A percentile compares a stretch with the other conserved stretches of the same genome.
phyloP scores from a whole-genome alignment of 129 eudicot species.

The Dittrichia graveolens region DNA sequence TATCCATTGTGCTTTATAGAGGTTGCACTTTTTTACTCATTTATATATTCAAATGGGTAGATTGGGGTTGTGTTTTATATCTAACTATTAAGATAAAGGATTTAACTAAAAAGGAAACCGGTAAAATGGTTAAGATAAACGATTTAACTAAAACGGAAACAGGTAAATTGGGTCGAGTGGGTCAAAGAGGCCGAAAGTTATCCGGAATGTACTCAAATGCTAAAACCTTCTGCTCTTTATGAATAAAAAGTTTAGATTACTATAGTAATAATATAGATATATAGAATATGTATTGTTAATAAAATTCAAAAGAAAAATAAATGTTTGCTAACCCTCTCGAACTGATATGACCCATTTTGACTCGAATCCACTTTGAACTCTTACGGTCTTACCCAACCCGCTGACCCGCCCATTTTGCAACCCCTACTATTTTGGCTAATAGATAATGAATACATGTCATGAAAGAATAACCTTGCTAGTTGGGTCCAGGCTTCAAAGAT shows the following conservation, averaged over 20 bases:
- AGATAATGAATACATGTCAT: background rate
- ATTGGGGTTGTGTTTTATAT: background rate
- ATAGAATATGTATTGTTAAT: background rate
- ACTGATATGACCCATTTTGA: background rate
- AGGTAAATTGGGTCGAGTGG: background rate
- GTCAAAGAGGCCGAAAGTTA: background rate
- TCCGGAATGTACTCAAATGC: background rate
- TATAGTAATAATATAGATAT: background rate
- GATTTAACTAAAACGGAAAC: background rate
- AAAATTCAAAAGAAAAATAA: background rate
- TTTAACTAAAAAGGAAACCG: background rate
- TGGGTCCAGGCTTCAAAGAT: too few relatives aligned
- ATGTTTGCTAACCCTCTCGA: background rate
- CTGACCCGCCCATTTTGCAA: background rate
- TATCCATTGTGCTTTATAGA: background rate
- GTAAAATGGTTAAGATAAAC: background rate
- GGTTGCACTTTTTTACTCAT: background rate
- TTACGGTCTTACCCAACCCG: slow-evolving; percentile 14
- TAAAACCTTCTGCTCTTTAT: background rate
- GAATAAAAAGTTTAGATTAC: background rate
- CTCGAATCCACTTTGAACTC: background rate
- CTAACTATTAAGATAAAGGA: background rate
- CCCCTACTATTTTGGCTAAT: background rate
- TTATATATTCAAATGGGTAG: background rate
- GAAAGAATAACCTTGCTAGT: background rate